Percentiles rank a stretch among this genome's conserved stretches.
These are phyloP conservation scores for Phialophora verrucosa DNA, from an alignment of 2,329 filamentous ascomycete genomes.

Conservation along the genomic window DNA sequence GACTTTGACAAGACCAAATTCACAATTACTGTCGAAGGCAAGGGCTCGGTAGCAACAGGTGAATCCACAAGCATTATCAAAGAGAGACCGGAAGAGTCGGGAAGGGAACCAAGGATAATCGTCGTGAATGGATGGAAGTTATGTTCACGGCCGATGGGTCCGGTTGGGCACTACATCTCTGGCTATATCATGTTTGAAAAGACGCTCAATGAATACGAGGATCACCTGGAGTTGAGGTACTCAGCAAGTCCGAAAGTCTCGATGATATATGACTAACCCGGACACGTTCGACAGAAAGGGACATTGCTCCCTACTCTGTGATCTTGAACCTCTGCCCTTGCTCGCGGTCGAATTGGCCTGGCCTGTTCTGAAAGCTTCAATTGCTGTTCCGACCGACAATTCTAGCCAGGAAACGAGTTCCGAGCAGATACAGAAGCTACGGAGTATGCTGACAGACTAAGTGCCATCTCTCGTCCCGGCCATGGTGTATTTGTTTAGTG, in stretches of 20 bases:
- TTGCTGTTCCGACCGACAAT: background rate
- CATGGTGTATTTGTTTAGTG: background rate
- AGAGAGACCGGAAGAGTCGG: background rate
- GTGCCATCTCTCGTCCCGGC: background rate
- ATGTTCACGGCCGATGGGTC: no score
- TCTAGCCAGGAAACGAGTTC: background rate
- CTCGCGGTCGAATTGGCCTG: background rate
- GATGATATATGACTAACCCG: background rate
- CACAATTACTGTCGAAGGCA: background rate
- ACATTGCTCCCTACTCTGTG: background rate
- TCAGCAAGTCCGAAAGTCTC: background rate
- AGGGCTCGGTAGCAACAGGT: background rate
- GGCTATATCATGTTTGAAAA: no score
- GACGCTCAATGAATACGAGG: background rate
- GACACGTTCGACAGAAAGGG: background rate
- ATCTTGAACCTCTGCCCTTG: no score
- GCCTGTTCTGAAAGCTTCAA: background rate
- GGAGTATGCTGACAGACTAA: background rate
- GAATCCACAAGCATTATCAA: background rate
- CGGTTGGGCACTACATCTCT: no score
- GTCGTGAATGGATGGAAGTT: background rate
- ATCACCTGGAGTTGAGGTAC: background rate
- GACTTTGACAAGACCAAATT: background rate
- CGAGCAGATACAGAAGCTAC: background rate
- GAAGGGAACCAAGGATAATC: background rate